Conservation (phyloP, 164 flowering plant genomes). For the Stephania yunnanensis region DNA sequence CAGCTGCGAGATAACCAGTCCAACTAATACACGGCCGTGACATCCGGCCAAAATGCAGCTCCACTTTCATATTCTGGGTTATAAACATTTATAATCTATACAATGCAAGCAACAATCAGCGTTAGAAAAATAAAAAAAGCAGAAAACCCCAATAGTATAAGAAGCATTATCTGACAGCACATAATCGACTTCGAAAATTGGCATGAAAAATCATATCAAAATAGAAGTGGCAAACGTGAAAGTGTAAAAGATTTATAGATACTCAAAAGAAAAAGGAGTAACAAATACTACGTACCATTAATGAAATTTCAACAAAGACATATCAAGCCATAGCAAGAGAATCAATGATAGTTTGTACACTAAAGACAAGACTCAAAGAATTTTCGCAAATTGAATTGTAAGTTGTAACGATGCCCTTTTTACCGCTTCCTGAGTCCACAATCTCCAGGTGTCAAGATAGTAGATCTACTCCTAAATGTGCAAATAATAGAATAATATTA, state of each 20-base stretch:
- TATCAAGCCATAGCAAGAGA: background rate
- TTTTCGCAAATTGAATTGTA: background rate
- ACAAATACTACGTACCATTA: background rate
- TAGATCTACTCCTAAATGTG: background rate
- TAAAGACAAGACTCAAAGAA: background rate
- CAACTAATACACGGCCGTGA: slow-evolving; percentile 63
- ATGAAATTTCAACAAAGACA: background rate
- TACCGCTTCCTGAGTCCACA: background rate
- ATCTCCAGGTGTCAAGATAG: background rate
- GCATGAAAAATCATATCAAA: background rate
- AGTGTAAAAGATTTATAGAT: background rate
- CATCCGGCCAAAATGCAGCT: slow-evolving; percentile 87
- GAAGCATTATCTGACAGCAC: background rate
- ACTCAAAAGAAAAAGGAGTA: background rate
- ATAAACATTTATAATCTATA: slow-evolving; percentile 82
- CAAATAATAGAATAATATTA: background rate
- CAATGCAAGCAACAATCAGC: slow-evolving; percentile 7
- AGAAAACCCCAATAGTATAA: background rate
- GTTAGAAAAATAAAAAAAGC: background rate
- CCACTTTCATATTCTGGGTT: slow-evolving; percentile 78
- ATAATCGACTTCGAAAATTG: background rate
- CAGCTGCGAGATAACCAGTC: slow-evolving; percentile 64
- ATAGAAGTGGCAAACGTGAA: background rate
- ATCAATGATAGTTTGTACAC: background rate
- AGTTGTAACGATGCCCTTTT: background rate